Evolutionary conservation across 257 asterid species (phyloP), one percentile per base, ranked within the genome.

Genomic region (Mitragyna speciosa): DNA sequence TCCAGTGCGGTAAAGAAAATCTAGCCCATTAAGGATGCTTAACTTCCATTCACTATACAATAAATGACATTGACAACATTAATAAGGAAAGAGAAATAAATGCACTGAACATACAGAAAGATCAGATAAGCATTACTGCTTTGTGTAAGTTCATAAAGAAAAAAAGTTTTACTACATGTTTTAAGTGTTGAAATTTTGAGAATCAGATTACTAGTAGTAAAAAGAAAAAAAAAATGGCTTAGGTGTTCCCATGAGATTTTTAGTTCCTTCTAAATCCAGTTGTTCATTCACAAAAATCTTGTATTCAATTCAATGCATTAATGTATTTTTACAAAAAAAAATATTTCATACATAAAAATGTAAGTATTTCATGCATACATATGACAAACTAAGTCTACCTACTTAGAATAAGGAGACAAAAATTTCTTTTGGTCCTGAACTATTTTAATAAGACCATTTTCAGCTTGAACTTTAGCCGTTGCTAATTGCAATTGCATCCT

Each of bases 401-500:
- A 59, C 12, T 7, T 7, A 58, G 30, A 22, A n/a, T 2, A 26
- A 59, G 66, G 31, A 28, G 41, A 59, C 0, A 2, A 6, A 69
- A 69, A 8, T 39, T 69, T 8, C 28, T 8, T 69, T 69, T 17
- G 72, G 7, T 45, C 12, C 49, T 7, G 9, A 7, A 0, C 49
- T 45, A 45, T 45, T 11, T 7, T 45, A 14, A 51, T 7, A 14
- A n/a, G 2, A n/a, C 2, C 12, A 22, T 1, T n/a, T n/a, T 4
- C 68, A 61, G 36, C 68, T 26, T 64, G 69, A 28, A 39, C 26
- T 48, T 48, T 72, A 47, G 76, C 76, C 17, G 76, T 72, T 28
- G 31, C 61, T 7, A 48, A 45, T 11, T 47, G 20, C 10, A 72
- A 26, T 26, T 72, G 20, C 76, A 4, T 7, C 41, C 6, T 45